Evolutionary conservation across 805 yeast species (phyloP).

Genomic region (Candida ficus): DNA sequence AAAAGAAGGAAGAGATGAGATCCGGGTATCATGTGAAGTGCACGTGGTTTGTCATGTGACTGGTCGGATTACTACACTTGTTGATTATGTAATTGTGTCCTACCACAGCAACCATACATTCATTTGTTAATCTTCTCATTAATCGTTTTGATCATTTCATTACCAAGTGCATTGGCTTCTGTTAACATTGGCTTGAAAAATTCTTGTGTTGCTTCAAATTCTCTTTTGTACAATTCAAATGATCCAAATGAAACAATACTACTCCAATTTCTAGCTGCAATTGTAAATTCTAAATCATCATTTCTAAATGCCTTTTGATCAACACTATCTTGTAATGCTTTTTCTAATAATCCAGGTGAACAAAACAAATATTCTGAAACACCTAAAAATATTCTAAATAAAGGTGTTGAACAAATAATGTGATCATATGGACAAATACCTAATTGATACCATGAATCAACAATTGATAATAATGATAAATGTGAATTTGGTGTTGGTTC

Average conservation of each 20-base stretch:
- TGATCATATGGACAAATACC: slow-evolving; percentile 93
- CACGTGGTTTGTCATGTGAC: no score
- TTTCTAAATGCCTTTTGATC: slow-evolving; percentile 64
- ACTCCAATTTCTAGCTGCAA: slow-evolving; percentile 88
- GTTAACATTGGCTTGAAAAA: slow-evolving; percentile 84
- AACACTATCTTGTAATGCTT: slow-evolving; percentile 69
- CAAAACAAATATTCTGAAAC: slow-evolving; percentile 90
- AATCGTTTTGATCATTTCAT: slow-evolving; percentile 88
- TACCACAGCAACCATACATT: no score
- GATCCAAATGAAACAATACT: slow-evolving; percentile 71
- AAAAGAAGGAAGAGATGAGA: no score
- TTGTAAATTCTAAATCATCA: slow-evolving; percentile 88
- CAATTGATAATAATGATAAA: slow-evolving; percentile 81
- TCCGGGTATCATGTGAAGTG: no score
- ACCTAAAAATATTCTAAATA: slow-evolving; percentile 87
- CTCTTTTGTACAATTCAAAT: slow-evolving; percentile 61
- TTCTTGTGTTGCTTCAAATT: slow-evolving; percentile 75
- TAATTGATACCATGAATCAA: slow-evolving; percentile 85
- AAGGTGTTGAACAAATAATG: slow-evolving; percentile 92
- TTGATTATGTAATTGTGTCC: no score
- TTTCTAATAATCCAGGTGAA: slow-evolving; percentile 76
- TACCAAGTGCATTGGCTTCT: slow-evolving; percentile 85
- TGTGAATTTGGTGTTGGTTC: slow-evolving; percentile 81
- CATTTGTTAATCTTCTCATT: slow-evolving; percentile 39
- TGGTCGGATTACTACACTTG: no score